Percentiles rank a stretch among this genome's conserved stretches.
phyloP scores from a whole-genome alignment of 805 yeast genomes.

The Lachancea quebecensis region DNA sequence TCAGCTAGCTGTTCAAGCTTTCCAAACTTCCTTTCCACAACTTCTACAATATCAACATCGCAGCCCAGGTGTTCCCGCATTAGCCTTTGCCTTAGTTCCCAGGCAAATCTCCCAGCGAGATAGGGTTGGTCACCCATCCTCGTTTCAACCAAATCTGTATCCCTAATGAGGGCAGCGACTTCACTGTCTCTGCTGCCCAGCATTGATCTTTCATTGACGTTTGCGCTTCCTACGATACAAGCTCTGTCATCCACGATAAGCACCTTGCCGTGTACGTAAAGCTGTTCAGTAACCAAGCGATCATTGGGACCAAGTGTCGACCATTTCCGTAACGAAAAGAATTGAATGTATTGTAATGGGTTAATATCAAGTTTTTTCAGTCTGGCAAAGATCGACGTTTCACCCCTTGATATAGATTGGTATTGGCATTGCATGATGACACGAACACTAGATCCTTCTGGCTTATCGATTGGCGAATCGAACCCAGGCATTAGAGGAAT shows the following conservation, averaged over 20 bases:
- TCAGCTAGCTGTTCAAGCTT: constrained; percentile 34
- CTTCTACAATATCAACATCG: constrained; percentile 77
- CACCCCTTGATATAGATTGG: constrained; percentile 87
- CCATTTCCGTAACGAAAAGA: constrained; percentile 92
- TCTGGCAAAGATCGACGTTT: constrained; percentile 78
- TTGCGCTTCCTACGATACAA: constrained; percentile 95
- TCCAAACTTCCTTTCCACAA: constrained; percentile 67
- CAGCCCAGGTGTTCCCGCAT: constrained; percentile 98
- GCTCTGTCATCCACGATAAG: constrained; percentile 89
- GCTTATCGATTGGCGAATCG: constrained; percentile 83
- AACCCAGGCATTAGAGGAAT: constrained; percentile 98
- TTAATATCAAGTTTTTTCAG: constrained; percentile 71
- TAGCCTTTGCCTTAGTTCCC: constrained; percentile 76
- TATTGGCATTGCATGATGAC: constrained; percentile 95
- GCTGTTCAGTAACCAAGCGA: constrained; percentile 76
- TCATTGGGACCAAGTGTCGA: constrained; percentile 77
- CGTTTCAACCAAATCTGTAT: constrained; percentile 58
- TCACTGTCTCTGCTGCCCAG: constrained; percentile 92
- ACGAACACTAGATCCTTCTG: constrained; percentile 92
- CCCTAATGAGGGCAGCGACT: constrained; percentile 83
- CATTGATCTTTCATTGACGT: constrained; percentile 94
- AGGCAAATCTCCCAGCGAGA: constrained; percentile 81
- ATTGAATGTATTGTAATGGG: constrained; percentile 87
- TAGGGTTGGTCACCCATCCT: constrained; percentile 78
- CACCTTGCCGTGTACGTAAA: constrained; percentile 88